Base-by-base conservation (phyloP, 2,329 filamentous ascomycete genomes). In the Calonectria pauciramosa region DNA sequence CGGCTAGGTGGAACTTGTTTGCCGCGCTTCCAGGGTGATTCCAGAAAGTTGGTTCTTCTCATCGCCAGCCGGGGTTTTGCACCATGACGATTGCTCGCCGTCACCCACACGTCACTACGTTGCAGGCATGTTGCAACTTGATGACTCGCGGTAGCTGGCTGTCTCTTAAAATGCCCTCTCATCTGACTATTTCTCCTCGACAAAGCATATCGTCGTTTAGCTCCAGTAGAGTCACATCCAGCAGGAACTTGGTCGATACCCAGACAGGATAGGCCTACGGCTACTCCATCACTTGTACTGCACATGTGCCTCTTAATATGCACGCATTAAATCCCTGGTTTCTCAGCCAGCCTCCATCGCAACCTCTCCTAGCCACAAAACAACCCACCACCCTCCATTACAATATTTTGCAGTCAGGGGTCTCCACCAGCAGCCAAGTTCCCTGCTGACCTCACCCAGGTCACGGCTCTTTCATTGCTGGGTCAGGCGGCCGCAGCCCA, bases 381-480 rank as follows among this genome's bases (percentile, higher is more conserved):
- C 47, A 41, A 54, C 60, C 51, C 59, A 38, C 68, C 59, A 59
- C 72, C 71, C 69, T 69, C 73, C 73, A 75, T 64, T 68, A 66
- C 70, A 65, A 44, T 70, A 44, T 41, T 51, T 56, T 5, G 30
- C 51, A 41, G 66, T 67, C 68, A 70, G 41, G 56, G 38, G 66
- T 73, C 67, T 70, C 74, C 74, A 76, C 70, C 64, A 68, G 20
- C 68, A 71, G 64, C 75, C 67, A 59, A 71, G 75, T 63, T 73
- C 72, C 76, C 79, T 76, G 79, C 79, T 81, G 79, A 81, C 79
- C 78, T 73, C 47, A 63, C 47, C 59, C 70, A 68, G 74, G 79
- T 80, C 79, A 80, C 79, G 79, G 72, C 74, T 75, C 71, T 69
- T 76, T 64, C 34, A 51, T 64, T 36, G 72, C 23, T 26, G 65